These are phyloP conservation scores for Termitomyces sp. DNA, from an alignment of 768 basidiomycete species.

Conservation along the genomic window DNA sequence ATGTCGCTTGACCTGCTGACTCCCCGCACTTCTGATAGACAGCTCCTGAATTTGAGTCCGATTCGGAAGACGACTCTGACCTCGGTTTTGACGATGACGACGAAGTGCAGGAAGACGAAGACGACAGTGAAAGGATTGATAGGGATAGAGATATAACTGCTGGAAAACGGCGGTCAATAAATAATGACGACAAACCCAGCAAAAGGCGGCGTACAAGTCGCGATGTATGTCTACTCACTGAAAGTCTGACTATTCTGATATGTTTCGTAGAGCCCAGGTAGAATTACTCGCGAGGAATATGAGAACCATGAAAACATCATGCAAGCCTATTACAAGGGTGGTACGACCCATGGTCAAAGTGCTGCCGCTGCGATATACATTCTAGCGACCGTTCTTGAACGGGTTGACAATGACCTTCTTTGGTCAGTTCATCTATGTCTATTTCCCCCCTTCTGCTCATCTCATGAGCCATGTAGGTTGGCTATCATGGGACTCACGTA, in stretches of 20 bases:
- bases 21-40: constrained; percentile 40
- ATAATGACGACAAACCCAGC: constrained; percentile 30
- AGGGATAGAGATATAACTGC: constrained; percentile 35
- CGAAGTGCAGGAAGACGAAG: constrained; percentile 27
- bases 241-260: neutral
- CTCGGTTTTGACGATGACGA: constrained; percentile 31
- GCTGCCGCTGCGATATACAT: constrained; percentile 86
- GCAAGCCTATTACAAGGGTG: constrained; percentile 77
- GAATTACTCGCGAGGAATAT: constrained; percentile 68
- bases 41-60: constrained; percentile 49
- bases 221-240: constrained; percentile 23
- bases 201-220: constrained; percentile 60
- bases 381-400: constrained; percentile 84
- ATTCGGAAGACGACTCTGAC: constrained; percentile 39
- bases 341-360: constrained; percentile 86
- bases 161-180: constrained; percentile 45
- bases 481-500: constrained; percentile 91
- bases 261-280: constrained; percentile 35
- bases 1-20: neutral
- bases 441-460: neutral
- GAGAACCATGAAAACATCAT: constrained; percentile 56
- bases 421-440: constrained; percentile 52
- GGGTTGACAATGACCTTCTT: constrained; percentile 88
- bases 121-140: constrained; percentile 36
- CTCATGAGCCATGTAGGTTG: constrained; percentile 46